Base-by-base conservation (phyloP, 192 early-diverging fungal genomes). In the Coemansia sp. region DNA sequence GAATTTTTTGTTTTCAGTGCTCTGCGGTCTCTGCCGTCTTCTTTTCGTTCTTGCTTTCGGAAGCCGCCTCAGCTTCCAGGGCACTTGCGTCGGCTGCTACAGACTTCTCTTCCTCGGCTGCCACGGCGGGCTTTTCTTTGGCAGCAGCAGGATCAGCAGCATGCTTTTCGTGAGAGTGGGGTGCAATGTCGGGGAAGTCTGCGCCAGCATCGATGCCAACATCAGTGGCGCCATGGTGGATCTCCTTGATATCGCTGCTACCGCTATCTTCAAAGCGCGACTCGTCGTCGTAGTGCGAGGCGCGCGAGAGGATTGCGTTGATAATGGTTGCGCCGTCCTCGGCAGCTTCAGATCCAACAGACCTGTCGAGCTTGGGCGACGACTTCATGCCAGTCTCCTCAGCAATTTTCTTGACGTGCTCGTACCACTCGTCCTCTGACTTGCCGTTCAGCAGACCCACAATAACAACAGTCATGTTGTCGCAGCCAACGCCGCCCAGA, bases 391-490 rank as follows among this genome's bases (percentile, higher is more conserved):
- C 76, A 0, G 76, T 52, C 66, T 75, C 81, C 66, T 78, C 73
- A 58, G 76, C 73, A n/a, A 78, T 67, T 11, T 36, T 43, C 81
- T 78, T 83, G 72, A 83, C 67, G 60, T 75, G 67, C 26, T 58
- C 81, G 30, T 83, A 83, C 96, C 96, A 99, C 76, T 94, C 87
- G 8, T 92, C 88, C 56, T 85, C 83, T 38, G 85, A 87, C 67
- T 85, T 88, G 39, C 93, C 94, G 60, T 92, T 86, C 66, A 98
- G 85, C 46, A 97, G 73, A 6, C 86, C 98, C 10, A 95, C 89
- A 41, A 99, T 93, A 26, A 98, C 82, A 16, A 98, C 90, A 1
- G 98, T 98, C 98, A 99, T 99, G 83, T 99, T 99, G 82, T 99
- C 98, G 82, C 96, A 99, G 20, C 98, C 98, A 48, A 99, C 89